These are phyloP conservation scores for Leccinellum luteum DNA, from an alignment of 768 basidiomycete genomes.

Conservation along the genomic window DNA sequence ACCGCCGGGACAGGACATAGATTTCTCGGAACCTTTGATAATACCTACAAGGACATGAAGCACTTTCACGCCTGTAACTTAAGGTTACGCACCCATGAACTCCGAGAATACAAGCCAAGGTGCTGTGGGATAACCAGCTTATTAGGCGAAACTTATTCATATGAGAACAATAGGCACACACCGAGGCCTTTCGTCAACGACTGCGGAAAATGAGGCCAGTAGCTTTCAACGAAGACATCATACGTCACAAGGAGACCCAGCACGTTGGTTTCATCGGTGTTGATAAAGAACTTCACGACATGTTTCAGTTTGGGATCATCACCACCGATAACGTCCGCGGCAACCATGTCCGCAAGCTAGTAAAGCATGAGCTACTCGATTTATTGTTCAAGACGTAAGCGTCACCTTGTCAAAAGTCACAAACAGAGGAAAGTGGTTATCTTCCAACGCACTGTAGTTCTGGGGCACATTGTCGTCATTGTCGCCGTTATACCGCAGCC, in stretches of 20 bases:
- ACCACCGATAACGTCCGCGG: conserved; percentile 18
- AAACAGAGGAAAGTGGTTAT: conserved; percentile 68
- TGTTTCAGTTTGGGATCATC: conserved; percentile 4
- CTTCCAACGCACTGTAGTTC: conserved; percentile 53
- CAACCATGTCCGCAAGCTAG: conserved; percentile 28
- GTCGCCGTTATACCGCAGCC: conserved; percentile 30
- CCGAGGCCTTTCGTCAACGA: conserved; percentile 51
- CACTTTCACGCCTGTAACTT: background rate
- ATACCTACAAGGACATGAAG: conserved; percentile 40
- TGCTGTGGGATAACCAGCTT: conserved; percentile 36
- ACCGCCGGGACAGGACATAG: conserved; percentile 34
- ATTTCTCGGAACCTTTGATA: conserved; percentile 63
- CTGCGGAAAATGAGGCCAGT: conserved; percentile 62
- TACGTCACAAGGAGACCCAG: conserved; percentile 40
- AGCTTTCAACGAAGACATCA: conserved; percentile 44
- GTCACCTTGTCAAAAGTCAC: conserved; percentile 61
- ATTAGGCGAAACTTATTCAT: background rate
- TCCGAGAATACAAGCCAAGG: conserved; percentile 63
- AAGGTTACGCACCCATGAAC: conserved; percentile 48
- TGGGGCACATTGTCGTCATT: conserved; percentile 37
- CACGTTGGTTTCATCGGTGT: conserved; percentile 11
- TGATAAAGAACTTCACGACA: conserved; percentile 14
- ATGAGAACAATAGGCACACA: conserved; percentile 21
- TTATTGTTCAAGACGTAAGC: background rate
- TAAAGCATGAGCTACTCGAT: background rate